These are phyloP conservation scores for Cladosporium sp. DNA, from an alignment of 2,329 filamentous ascomycete species.

Conservation along the genomic window DNA sequence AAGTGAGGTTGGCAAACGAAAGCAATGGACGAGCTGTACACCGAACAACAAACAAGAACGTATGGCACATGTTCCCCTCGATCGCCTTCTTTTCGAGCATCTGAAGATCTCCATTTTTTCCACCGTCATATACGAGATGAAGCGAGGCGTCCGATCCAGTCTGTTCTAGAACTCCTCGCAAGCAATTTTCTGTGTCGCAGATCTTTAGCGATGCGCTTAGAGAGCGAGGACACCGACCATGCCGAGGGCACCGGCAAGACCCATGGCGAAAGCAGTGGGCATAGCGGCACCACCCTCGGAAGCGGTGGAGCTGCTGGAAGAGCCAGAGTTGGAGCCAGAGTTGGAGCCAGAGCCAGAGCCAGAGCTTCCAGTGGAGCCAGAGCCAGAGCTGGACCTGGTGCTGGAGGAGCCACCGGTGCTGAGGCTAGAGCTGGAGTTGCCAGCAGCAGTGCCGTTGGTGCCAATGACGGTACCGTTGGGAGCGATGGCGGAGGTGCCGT, in stretches of 20 bases:
- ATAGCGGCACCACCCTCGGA: conserved; percentile 26
- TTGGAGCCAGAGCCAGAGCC: conserved; percentile 7
- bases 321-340: conserved; percentile 14
- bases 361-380: background rate
- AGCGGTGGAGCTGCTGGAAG: conserved; percentile 13
- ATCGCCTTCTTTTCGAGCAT: background rate
- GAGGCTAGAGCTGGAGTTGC: background rate
- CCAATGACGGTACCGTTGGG: conserved; percentile 11
- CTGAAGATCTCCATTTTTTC: too few species aligned
- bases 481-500: conserved; percentile 7
- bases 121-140: too few species aligned
- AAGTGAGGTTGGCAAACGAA: background rate
- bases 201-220: conserved; percentile 24
- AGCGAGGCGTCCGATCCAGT: too few species aligned
- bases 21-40: background rate
- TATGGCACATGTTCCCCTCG: background rate
- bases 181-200: too few species aligned
- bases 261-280: conserved; percentile 37
- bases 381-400: conserved; percentile 9
- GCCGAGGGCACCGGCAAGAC: conserved; percentile 38
- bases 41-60: background rate
- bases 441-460: conserved; percentile 15
- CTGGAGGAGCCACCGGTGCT: background rate
- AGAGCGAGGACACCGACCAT: conserved; percentile 41
- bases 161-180: too few species aligned